Percentiles rank a stretch among this genome's conserved stretches.
These are phyloP conservation scores for Trichocladium uniseriatum DNA, from an alignment of 495 filamentous ascomycete species.

Conservation along the genomic window DNA sequence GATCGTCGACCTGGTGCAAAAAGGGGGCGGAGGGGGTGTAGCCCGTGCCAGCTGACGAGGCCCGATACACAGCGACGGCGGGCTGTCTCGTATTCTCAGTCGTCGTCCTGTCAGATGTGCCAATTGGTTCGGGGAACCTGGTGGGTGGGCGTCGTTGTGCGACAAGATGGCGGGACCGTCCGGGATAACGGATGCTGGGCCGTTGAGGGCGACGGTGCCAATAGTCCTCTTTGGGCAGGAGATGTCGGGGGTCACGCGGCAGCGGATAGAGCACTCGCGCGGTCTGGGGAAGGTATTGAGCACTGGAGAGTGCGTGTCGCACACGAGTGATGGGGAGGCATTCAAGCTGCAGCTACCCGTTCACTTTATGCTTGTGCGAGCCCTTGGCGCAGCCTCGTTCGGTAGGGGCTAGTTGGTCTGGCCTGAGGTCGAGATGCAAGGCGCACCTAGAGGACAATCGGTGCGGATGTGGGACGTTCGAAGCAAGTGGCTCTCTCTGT, in stretches of 20 bases:
- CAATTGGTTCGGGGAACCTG: constrained; percentile 39
- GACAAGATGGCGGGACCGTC: constrained; percentile 28
- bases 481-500: constrained; percentile 4
- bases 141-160: constrained; percentile 35
- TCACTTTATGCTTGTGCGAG: constrained; percentile 20
- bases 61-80: constrained; percentile 27
- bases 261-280: constrained; percentile 36
- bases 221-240: constrained; percentile 16
- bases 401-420: not conserved
- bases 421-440: not conserved
- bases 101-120: constrained; percentile 11
- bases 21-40: not conserved
- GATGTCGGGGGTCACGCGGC: constrained; percentile 32
- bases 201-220: constrained; percentile 16
- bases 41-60: constrained; percentile 24
- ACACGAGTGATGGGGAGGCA: constrained; percentile 24
- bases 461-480: constrained; percentile 15
- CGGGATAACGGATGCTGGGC: constrained; percentile 29
- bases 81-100: constrained; percentile 29
- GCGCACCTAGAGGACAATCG: constrained; percentile 4
- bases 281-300: constrained; percentile 12
- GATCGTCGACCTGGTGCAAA: constrained; percentile 16
- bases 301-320: constrained; percentile 16
- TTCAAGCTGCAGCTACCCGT: constrained; percentile 29
- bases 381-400: constrained; percentile 22